A percentile compares a stretch with the other conserved stretches of the same genome.
Evolutionary conservation across 257 asterid species (phyloP).

Genomic region (Avicennia marina): DNA sequence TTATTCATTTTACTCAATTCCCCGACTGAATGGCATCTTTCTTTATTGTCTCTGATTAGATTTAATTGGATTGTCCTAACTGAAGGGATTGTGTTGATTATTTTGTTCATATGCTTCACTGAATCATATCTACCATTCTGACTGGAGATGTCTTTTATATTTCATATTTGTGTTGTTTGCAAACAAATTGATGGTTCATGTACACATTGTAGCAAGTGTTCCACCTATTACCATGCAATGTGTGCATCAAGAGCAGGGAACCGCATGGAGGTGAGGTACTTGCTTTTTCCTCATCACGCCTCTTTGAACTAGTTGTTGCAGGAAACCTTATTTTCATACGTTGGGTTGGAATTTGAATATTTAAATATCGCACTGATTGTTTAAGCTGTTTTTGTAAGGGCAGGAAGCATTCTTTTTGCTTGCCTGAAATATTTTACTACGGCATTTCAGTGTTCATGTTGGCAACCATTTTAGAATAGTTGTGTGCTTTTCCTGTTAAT

Average conservation of each 20-base stretch:
- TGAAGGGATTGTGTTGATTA: no score
- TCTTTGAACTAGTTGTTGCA: conserved; percentile 6
- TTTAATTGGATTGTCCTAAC: neutral
- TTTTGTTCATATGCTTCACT: neutral
- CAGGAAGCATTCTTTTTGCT: no score
- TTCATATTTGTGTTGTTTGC: conserved; percentile 96
- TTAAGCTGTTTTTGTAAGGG: no score
- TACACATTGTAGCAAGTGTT: conserved; percentile 92
- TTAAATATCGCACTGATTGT: no score
- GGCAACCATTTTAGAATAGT: no score
- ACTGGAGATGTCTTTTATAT: neutral
- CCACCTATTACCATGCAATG: conserved; percentile 89
- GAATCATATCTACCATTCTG: neutral
- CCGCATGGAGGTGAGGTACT: conserved; percentile 85
- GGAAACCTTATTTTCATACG: neutral
- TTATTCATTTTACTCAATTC: neutral
- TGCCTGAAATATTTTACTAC: no score
- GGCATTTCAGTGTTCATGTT: no score
- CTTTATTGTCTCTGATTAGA: no score
- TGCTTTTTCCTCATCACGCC: neutral
- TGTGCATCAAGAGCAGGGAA: conserved; percentile 97
- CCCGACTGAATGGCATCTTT: neutral
- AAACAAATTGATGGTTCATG: conserved; percentile 99
- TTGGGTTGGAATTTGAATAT: conserved; percentile 9
- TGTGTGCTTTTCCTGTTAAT: no score